Conservation (phyloP, 2,329 filamentous ascomycete species). For the Lasiodiplodia sp. region DNA sequence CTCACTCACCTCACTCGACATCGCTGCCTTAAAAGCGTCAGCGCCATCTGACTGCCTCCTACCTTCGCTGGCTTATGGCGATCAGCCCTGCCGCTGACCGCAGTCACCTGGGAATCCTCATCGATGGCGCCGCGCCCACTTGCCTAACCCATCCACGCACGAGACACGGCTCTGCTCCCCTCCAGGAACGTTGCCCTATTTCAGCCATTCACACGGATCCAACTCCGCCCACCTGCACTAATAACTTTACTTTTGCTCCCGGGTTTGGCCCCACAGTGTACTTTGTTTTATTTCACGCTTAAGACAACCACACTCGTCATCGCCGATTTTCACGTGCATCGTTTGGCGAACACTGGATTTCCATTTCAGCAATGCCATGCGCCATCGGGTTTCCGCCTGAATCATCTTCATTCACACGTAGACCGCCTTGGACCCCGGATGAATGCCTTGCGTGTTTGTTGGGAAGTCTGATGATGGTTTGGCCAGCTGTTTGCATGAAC, state of each 20-base stretch:
- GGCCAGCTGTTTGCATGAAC: neutral
- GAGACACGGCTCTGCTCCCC: conserved; percentile 11
- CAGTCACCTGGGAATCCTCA: conserved; percentile 18
- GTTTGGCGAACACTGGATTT: neutral
- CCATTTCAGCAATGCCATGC: neutral
- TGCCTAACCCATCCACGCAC: conserved; percentile 1
- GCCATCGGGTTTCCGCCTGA: neutral
- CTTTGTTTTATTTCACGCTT: neutral
- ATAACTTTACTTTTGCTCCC: neutral
- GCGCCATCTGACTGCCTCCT: conserved; percentile 7
- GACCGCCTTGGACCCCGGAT: neutral
- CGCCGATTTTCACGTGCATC: neutral
- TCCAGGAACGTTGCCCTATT: conserved; percentile 11
- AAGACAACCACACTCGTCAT: neutral
- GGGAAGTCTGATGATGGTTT: neutral
- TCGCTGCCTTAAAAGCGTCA: neutral
- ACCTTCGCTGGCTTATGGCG: neutral
- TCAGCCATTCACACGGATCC: neutral
- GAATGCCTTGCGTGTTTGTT: too few species aligned
- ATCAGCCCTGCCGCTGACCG: conserved; percentile 18
- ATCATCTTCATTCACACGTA: neutral
- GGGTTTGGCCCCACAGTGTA: neutral
- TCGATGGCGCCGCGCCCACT: conserved; percentile 2
- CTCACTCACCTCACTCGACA: neutral
- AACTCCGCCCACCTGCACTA: conserved; percentile 5